Evolutionary conservation across 106 monocot genomes (phyloP).

Genomic region (Gastrodia elata): DNA sequence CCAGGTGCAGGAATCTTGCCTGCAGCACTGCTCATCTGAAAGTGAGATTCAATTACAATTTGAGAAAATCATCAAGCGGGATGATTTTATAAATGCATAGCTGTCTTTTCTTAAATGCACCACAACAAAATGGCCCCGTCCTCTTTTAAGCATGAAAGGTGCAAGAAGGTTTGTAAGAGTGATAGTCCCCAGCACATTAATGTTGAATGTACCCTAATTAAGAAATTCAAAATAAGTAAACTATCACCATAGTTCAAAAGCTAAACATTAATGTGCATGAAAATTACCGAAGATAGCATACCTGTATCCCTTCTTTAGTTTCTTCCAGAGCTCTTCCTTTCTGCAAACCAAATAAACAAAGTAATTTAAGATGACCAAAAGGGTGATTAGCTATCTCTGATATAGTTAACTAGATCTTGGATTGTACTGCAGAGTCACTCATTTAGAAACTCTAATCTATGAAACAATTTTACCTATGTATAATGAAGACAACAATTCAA

Average conservation of each 20-base stretch:
- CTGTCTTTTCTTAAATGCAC: conserved; percentile 20
- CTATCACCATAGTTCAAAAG: neutral
- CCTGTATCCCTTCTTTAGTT: conserved; percentile 48
- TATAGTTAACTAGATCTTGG: neutral
- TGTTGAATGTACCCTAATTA: conserved; percentile 59
- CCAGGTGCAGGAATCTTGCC: conserved; percentile 91
- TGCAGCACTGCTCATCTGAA: conserved; percentile 87
- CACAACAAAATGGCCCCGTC: conserved; percentile 87
- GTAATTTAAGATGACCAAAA: neutral
- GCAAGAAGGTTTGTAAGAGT: conserved; percentile 76
- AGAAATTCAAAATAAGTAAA: neutral
- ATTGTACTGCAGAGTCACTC: neutral
- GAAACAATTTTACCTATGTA: conserved; percentile 5
- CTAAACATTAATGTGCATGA: neutral
- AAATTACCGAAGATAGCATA: conserved; percentile 4
- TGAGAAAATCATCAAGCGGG: neutral
- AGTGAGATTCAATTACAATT: conserved; percentile 13
- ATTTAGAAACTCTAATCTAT: conserved; percentile 3
- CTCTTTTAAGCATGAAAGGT: conserved; percentile 83
- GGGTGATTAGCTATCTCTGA: neutral
- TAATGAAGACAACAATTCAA: too few relatives aligned
- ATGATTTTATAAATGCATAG: neutral
- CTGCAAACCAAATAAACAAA: conserved; percentile 27
- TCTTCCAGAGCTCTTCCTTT: conserved; percentile 55
- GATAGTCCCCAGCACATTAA: conserved; percentile 85